Percentiles rank a stretch among this genome's conserved stretches.
Evolutionary conservation across 208 protist genomes (phyloP).

Genomic region (Acanthamoeba culbertsoni): DNA sequence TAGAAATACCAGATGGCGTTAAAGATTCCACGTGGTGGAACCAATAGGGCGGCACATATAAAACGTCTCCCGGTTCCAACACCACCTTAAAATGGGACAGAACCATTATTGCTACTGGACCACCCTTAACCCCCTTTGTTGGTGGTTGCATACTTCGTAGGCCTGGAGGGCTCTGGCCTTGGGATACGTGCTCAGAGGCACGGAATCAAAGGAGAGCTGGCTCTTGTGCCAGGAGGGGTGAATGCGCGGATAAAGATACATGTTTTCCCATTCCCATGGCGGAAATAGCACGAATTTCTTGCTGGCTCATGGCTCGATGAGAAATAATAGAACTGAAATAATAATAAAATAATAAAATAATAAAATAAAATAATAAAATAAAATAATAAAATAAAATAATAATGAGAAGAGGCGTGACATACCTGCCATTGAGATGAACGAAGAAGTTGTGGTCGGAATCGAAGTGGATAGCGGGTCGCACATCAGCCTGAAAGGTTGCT

Average conservation of each 20-base stretch:
- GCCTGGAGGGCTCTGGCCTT: not conserved
- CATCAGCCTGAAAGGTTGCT: not conserved
- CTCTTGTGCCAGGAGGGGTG: not conserved
- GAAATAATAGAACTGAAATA: not conserved
- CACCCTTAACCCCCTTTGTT: no score
- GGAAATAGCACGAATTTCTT: not conserved
- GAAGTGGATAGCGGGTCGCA: not conserved
- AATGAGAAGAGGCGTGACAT: not conserved
- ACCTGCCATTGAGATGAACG: not conserved
- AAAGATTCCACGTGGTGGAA: constrained; percentile 1
- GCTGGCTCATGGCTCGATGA: not conserved
- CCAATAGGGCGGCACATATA: constrained; percentile 83
- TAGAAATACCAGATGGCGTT: not conserved
- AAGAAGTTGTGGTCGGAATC: not conserved
- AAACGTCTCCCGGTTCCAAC: constrained; percentile 87
- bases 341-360: not conserved
- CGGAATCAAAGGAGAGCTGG: not conserved
- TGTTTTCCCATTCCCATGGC: not conserved
- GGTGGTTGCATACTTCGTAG: not conserved
- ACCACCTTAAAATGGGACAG: not conserved
- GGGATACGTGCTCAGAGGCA: not conserved
- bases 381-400: not conserved
- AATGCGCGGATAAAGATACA: not conserved
- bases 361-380: not conserved
- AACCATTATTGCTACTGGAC: no score